Base-by-base conservation (phyloP, 2,329 filamentous ascomycete species). In the Daldinia sp. region DNA sequence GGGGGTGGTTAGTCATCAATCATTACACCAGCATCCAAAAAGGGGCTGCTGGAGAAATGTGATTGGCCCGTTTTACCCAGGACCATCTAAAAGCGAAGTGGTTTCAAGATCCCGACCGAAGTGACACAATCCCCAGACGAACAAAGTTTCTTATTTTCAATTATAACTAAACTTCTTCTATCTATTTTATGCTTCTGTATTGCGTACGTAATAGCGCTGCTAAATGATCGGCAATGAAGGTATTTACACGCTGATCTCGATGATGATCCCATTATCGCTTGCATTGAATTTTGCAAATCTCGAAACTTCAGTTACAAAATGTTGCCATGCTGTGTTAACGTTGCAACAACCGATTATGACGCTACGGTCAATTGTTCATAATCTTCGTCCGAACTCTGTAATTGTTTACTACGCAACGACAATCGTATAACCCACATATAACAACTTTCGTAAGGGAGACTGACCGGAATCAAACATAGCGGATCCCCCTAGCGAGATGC, bases 71-170 rank as follows among this genome's bases (percentile, higher is more conserved):
- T 39, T 51, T 35, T 1, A 23, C 26, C 26, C 44, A 13, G 51
- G 13, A 26, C 18, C 18, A 39, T 54, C 9, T 5, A 26, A 54
- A 10, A 41, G 35, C 33, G 50, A 15, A 53, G 30, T 46, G 39
- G 68, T 70, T 70, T 70, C 68, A 70, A 70, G 46, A 51, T 28
- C 20, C 63, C 42, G 30, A 57, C 6, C 46, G 12, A 51, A 51
- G 20, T 68, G 65, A 65, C 54, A 68, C 61, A 65, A 68, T 56
- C 58, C 63, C 65, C 53, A 71, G 37, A 69, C 68, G 26, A 66
- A 23, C 42, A 18, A 61, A 66, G 68, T 68, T 71, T 69, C 65
- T 37, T 39, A 56, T 18, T 18, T 56, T 15, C 13, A 12, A 46
- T 6, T 26, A 26, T 48, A 4, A 26, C 23, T 46, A 35, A 9